Base-by-base conservation (phyloP, 345 rosid species). In the Carallia pectinifolia region DNA sequence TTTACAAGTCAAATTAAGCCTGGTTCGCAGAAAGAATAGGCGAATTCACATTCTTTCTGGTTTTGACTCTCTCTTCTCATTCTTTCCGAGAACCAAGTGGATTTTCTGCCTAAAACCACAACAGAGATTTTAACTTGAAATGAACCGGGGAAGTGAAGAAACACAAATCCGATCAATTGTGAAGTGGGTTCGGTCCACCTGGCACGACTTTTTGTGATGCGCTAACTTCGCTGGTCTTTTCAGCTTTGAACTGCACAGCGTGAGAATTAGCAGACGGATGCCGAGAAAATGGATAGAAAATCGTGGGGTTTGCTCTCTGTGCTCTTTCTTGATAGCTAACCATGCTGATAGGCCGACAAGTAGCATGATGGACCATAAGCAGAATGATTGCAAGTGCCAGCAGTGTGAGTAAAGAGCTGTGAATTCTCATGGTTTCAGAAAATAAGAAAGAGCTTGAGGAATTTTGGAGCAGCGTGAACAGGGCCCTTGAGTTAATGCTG, bases 171-270 rank as follows among this genome's bases (percentile, higher is more conserved):
- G 7, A 34, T 79, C 70, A 86, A 69, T 86, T 86, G 71, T 86
- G 90, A 74, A 86, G 88, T 27, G 90, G 88, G 66, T 86, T 84
- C 6, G 88, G 90, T 63, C 90, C 90, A 19, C 82, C 79, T 0
- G 90, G 88, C 54, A 84, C 84, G 53, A 38, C 34, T 54, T 65
- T 69, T 67, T 72, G 65, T 3, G 85, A 72, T 29, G 65, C 70
- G 30, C 29, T 69, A 16, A 55, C 9, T 27, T 68, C 61, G 40
- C 55, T 66, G 53, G 62, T 31, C 54, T 56, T 70, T 65, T 65
- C 37, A 17, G 50, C 59, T 56, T 38, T 34, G 7, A 71, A 52
- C 50, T 54, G 69, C 52, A 17, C 19, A 27, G 64, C 62, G 48
- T 12, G 62, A 68, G 70, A 62, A 61, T n/a, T 6, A 52, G 68